Evolutionary conservation across 2,329 filamentous ascomycete species (phyloP).

Genomic region (Pleomassaria siparia): DNA sequence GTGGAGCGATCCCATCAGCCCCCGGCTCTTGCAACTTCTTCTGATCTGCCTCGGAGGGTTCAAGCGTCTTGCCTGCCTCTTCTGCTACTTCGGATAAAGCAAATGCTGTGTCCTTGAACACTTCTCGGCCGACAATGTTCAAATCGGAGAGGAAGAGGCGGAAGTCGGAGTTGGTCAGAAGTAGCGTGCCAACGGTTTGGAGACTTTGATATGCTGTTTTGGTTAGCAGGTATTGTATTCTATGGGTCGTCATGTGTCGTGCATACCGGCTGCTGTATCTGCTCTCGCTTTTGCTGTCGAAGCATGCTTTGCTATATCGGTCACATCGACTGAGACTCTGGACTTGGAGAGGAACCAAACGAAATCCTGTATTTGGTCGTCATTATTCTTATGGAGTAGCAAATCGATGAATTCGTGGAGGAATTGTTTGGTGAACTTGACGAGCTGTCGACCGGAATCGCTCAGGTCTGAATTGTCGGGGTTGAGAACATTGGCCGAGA

Average conservation of each 20-base stretch:
- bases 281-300: constrained; percentile 66
- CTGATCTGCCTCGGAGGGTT: constrained; percentile 65
- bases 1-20: constrained; percentile 54
- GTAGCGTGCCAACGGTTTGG: constrained; percentile 78
- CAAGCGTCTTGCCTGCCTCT: constrained; percentile 70
- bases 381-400: constrained; percentile 75
- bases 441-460: constrained; percentile 71
- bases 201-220: constrained; percentile 73
- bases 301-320: constrained; percentile 63
- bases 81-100: constrained; percentile 75
- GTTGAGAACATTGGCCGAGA: constrained; percentile 77
- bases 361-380: constrained; percentile 88
- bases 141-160: constrained; percentile 82
- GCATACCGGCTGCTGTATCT: constrained; percentile 68
- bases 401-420: constrained; percentile 80
- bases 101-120: constrained; percentile 84
- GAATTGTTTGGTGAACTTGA: constrained; percentile 72
- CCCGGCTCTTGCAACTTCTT: constrained; percentile 56
- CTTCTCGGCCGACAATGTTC: constrained; percentile 74
- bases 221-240: constrained; percentile 18
- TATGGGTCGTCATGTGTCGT: not conserved
- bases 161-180: constrained; percentile 89
- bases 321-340: constrained; percentile 67
- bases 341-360: constrained; percentile 81
- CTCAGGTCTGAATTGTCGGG: constrained; percentile 74